Evolutionary conservation across 306 rosid species (phyloP).

Genomic region (Bauhinia variegata): DNA sequence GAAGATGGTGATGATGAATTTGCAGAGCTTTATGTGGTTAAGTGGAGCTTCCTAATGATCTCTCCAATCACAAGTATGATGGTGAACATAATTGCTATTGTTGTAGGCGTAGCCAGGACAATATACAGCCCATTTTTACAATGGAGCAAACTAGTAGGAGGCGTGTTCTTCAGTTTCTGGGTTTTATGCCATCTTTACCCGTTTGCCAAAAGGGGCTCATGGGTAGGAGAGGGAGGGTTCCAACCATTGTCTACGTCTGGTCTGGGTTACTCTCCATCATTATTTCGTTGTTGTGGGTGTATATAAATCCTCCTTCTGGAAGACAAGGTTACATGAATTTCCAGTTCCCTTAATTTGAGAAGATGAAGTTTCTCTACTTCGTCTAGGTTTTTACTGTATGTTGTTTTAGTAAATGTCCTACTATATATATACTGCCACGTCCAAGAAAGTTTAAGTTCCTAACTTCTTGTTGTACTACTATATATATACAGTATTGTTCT

Average conservation of each 20-base stretch:
- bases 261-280: conserved; percentile 80
- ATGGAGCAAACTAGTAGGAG: conserved; percentile 85
- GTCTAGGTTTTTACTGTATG: conserved; percentile 19
- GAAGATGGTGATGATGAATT: conserved; percentile 84
- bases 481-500: neutral
- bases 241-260: conserved; percentile 84
- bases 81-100: conserved; percentile 82
- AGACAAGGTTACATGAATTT: conserved; percentile 61
- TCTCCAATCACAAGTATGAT: conserved; percentile 84
- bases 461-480: neutral
- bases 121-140: conserved; percentile 76
- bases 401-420: conserved; percentile 29
- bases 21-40: conserved; percentile 74
- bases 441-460: neutral
- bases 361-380: conserved; percentile 45
- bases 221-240: conserved; percentile 83
- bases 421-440: neutral
- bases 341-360: conserved; percentile 42
- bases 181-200: conserved; percentile 85
- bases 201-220: conserved; percentile 73
- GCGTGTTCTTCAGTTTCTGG: conserved; percentile 91
- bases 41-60: conserved; percentile 88
- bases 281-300: conserved; percentile 84
- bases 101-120: conserved; percentile 77
- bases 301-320: conserved; percentile 74